Evolutionary conservation across 331 rosid species (phyloP).

Genomic region (Malus hybrid): DNA sequence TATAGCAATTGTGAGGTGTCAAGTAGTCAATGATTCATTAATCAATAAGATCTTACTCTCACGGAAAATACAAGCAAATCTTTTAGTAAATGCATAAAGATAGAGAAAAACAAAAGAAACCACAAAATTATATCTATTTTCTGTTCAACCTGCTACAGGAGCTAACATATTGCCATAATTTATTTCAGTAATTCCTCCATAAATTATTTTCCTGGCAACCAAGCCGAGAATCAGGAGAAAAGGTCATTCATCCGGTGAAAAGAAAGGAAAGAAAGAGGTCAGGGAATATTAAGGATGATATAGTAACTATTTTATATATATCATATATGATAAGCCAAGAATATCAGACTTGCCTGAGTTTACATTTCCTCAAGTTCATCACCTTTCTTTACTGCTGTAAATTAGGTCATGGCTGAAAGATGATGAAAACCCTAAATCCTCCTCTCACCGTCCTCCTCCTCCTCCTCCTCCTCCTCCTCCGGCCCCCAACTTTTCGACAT

Average conservation of each 20-base stretch:
- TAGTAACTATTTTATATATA: not conserved
- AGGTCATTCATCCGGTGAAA: not conserved
- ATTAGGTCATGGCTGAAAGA: slow-evolving; percentile 48
- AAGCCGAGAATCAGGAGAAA: not conserved
- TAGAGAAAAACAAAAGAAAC: not conserved
- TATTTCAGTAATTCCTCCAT: slow-evolving; percentile 9
- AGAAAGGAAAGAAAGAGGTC: not conserved
- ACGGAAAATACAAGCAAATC: not conserved
- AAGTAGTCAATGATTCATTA: not conserved
- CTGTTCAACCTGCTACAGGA: not conserved
- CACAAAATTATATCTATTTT: not conserved
- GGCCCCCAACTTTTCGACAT: slow-evolving; percentile 2
- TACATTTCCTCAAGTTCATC: slow-evolving; percentile 27
- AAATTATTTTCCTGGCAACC: not conserved
- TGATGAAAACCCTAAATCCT: not conserved
- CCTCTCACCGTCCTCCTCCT: not conserved
- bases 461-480: slow-evolving; percentile 1
- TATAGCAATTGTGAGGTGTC: not conserved
- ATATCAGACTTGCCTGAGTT: slow-evolving; percentile 91
- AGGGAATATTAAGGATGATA: not conserved
- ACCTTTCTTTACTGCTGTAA: slow-evolving; percentile 8
- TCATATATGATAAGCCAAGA: slow-evolving; percentile 55
- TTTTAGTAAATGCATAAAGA: not conserved
- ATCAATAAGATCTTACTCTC: not conserved
- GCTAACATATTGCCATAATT: not conserved